These are phyloP conservation scores for Coemansia sp. DNA, from an alignment of 192 early-diverging fungal species.

Conservation along the genomic window DNA sequence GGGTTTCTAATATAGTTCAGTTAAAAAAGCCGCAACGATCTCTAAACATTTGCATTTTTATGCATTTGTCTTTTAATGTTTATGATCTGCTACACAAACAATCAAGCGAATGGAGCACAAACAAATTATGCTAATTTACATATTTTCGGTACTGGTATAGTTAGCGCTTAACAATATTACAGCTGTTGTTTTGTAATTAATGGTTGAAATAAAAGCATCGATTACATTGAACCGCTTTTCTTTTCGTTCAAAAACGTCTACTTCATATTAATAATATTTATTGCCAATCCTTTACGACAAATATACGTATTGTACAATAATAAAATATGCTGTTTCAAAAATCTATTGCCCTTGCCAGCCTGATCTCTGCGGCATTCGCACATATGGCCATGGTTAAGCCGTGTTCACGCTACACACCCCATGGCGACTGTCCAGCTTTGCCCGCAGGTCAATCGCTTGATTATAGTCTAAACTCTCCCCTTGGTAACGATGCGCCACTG, in stretches of 20 bases:
- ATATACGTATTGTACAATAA: neutral
- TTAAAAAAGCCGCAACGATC: no score
- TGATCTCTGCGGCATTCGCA: neutral
- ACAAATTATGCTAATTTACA: no score
- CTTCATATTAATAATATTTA: neutral
- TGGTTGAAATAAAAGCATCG: no score
- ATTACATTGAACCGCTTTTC: no score
- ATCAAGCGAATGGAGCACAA: no score
- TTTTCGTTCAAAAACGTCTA: neutral
- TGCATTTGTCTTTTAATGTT: no score
- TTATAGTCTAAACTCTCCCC: slow-evolving; percentile 12
- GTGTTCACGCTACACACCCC: slow-evolving; percentile 4
- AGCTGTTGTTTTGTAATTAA: no score
- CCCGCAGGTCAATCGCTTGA: slow-evolving; percentile 6
- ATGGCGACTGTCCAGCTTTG: slow-evolving; percentile 1
- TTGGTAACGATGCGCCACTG: neutral
- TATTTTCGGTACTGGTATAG: no score
- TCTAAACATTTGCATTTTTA: no score
- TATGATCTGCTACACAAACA: no score
- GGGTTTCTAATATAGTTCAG: no score
- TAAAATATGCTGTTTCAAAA: neutral
- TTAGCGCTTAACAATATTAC: no score
- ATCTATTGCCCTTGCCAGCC: neutral
- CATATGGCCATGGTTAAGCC: slow-evolving; percentile 9
- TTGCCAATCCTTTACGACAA: neutral